A percentile compares a stretch with the other conserved stretches of the same genome.
Evolutionary conservation across 768 basidiomycete genomes (phyloP).

Genomic region (Grammothele lineata): DNA sequence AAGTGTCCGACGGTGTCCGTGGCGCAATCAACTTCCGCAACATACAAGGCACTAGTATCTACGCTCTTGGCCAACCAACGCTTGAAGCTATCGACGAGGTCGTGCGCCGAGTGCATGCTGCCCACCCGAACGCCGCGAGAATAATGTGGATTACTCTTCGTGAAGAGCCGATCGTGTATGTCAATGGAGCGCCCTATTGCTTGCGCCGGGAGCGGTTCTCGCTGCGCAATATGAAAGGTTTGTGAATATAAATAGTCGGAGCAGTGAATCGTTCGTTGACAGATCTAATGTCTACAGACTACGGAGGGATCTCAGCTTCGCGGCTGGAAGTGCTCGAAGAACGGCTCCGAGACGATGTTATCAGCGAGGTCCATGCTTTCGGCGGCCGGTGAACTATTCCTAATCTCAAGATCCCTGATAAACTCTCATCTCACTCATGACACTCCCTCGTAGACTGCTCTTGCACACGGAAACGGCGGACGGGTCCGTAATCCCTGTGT

Average conservation of each 20-base stretch:
- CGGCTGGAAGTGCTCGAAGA: slow-evolving; percentile 90
- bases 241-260: background rate
- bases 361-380: slow-evolving; percentile 76
- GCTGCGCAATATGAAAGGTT: slow-evolving; percentile 92
- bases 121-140: slow-evolving; percentile 54
- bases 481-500: slow-evolving; percentile 87
- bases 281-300: slow-evolving; percentile 48
- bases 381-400: slow-evolving; percentile 61
- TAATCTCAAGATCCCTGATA: background rate
- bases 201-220: slow-evolving; percentile 81
- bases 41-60: slow-evolving; percentile 75
- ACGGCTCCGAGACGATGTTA: slow-evolving; percentile 81
- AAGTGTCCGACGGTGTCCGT: slow-evolving; percentile 64
- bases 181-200: slow-evolving; percentile 92
- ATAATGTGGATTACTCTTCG: slow-evolving; percentile 92
- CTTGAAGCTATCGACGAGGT: slow-evolving; percentile 83
- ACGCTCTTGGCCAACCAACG: slow-evolving; percentile 91
- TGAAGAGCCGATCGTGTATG: slow-evolving; percentile 87
- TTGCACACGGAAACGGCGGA: slow-evolving; percentile 87
- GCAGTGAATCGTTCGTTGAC: background rate
- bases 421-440: background rate
- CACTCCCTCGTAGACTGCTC: slow-evolving; percentile 50
- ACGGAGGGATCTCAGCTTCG: slow-evolving; percentile 89
- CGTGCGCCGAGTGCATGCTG: slow-evolving; percentile 54
- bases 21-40: slow-evolving; percentile 96